Conservation (phyloP, 1,284 basidiomycete species). For the Jaminaea rosea region DNA sequence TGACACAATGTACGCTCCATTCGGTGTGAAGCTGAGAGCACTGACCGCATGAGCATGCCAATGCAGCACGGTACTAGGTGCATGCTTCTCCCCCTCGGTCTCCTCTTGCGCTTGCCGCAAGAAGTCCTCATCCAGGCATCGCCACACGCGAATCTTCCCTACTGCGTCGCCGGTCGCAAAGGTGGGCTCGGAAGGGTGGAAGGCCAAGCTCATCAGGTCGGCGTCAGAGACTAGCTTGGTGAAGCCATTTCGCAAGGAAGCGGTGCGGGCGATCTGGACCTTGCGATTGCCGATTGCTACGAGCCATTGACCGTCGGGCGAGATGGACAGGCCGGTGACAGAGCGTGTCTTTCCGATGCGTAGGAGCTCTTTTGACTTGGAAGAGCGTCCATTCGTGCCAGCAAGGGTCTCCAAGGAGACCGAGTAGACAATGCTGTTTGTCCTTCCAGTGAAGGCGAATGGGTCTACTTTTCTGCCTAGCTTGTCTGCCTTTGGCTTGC, state of each 20-base stretch:
- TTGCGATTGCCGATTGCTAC: constrained; percentile 71
- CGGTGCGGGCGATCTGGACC: constrained; percentile 58
- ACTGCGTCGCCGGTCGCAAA: constrained; percentile 86
- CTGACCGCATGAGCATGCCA: constrained; percentile 98
- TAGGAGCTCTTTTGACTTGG: constrained; percentile 49
- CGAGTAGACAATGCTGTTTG: constrained; percentile 26
- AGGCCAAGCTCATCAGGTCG: constrained; percentile 72
- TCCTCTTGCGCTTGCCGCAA: constrained; percentile 21
- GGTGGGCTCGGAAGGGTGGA: constrained; percentile 79
- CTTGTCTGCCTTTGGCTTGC: constrained; percentile 49
- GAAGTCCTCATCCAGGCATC: constrained; percentile 58
- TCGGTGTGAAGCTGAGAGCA: constrained; percentile 74
- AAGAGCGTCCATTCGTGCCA: constrained; percentile 6
- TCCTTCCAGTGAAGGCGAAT: constrained; percentile 6
- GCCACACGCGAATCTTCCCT: constrained; percentile 83
- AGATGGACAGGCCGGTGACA: constrained; percentile 55
- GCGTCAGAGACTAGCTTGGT: constrained; percentile 64
- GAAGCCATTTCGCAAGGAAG: constrained; percentile 50
- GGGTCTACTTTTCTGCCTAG: constrained; percentile 9
- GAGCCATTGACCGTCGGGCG: constrained; percentile 70
- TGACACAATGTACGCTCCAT: constrained; percentile 84
- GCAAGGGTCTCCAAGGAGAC: constrained; percentile 17
- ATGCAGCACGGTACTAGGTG: constrained; percentile 76
- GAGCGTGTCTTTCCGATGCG: constrained; percentile 52
- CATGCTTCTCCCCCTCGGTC: constrained; percentile 17